Base-by-base conservation (phyloP, 2,329 filamentous ascomycete species). In the Byssoonygena ceratinophila region DNA sequence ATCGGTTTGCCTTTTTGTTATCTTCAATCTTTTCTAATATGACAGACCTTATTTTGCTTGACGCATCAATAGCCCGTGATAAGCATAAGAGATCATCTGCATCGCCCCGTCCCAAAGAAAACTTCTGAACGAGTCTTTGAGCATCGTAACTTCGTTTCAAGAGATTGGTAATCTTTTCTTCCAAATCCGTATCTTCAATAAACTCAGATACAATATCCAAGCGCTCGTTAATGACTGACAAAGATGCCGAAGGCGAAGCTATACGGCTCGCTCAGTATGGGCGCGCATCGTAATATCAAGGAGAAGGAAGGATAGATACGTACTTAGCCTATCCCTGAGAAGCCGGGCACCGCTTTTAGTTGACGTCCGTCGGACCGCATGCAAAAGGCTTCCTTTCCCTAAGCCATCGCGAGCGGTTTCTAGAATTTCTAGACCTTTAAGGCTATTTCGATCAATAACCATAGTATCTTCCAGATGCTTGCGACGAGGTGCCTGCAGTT, bases 331-430 rank as follows among this genome's bases (percentile, higher is more conserved):
- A 59, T 89, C 83, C 57, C 84, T 84, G 5, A 98, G 75, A 46
- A 97, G 74, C 37, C 92, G 80, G 20, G 89, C 84, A 51, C 92
- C 92, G 59, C 91, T 90, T 64, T 90, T 94, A 0, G 92, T 98
- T 14, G 89, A 86, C 0, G 92, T 98, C 50, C 84, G 80, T 55
- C 90, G 81, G 49, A 97, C 79, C n/a, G 88, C 85, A 69, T 97
- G 89, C 34, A 98, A 72, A 40, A 98, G 72, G 63, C 90, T 96
- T 4, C 92, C 92, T 58, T 84, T 82, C 36, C 85, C 84, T 18
- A 77, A 69, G 2, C 85, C 83, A 60, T 97, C 91, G 46, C 85
- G 80, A 47, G 94, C 81, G 0, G 92, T 97, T 64, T 83, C 82
- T 58, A 87, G 82, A 58, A 98, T 87, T 67, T 98, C 92, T 3